Conservation (phyloP, 1,284 basidiomycete genomes). For the Rhizoctonia solani region DNA sequence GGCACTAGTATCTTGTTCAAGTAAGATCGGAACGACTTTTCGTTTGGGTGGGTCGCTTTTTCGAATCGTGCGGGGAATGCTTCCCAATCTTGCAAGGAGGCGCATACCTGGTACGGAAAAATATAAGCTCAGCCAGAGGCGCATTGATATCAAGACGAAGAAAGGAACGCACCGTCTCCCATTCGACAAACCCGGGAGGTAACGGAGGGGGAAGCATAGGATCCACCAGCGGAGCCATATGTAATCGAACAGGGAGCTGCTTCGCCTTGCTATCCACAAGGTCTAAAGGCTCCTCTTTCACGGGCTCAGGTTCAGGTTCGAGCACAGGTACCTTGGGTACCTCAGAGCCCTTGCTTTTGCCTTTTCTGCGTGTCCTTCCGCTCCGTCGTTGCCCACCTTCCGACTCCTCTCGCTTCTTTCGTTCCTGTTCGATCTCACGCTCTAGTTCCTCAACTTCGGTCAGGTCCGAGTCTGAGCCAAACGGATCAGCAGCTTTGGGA, state of each 20-base stretch:
- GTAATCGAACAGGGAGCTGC: constrained; percentile 38
- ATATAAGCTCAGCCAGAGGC: background rate
- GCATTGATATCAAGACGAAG: constrained; percentile 7
- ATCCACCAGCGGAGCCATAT: constrained; percentile 31
- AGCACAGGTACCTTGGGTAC: constrained; percentile 40
- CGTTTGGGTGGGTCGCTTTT: constrained; percentile 74
- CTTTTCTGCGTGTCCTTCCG: constrained; percentile 39
- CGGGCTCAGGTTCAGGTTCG: constrained; percentile 18
- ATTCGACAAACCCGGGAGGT: constrained; percentile 65
- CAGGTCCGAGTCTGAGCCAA: constrained; percentile 37
- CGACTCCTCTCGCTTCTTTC: constrained; percentile 38
- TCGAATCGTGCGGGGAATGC: constrained; percentile 70
- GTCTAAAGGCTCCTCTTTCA: constrained; percentile 37
- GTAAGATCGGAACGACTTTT: constrained; percentile 74
- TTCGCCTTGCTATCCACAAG: too few species aligned
- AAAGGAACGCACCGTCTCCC: constrained; percentile 71
- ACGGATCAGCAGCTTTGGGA: constrained; percentile 26
- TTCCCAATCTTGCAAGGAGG: constrained; percentile 81
- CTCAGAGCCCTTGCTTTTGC: constrained; percentile 41
- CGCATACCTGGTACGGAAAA: constrained; percentile 62
- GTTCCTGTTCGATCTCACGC: constrained; percentile 33
- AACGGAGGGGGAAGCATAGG: constrained; percentile 45
- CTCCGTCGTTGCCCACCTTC: constrained; percentile 30
- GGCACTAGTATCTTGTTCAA: constrained; percentile 69
- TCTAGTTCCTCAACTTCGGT: constrained; percentile 39